Evolutionary conservation across 2,329 filamentous ascomycete species (phyloP).

Genomic region (Huntiella moniliformis): DNA sequence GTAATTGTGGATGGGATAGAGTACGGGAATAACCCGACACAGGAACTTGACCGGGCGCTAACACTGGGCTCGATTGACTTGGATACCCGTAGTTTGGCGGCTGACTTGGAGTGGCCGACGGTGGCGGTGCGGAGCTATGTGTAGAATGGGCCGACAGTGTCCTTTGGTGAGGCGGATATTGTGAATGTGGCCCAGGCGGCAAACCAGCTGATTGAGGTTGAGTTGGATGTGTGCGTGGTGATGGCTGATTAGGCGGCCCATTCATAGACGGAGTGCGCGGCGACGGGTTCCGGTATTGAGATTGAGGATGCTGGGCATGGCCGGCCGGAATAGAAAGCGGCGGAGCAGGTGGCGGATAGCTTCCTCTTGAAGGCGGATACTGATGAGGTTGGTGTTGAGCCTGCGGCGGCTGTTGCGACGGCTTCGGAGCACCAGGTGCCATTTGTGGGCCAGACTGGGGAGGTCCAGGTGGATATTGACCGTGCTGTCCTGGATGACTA

Average conservation of each 20-base stretch:
- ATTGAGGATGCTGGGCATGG: slow-evolving; percentile 14
- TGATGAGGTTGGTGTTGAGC: slow-evolving; percentile 24
- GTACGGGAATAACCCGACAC: slow-evolving; percentile 21
- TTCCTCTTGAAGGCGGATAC: slow-evolving; percentile 26
- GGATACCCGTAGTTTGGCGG: slow-evolving; percentile 21
- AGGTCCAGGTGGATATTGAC: slow-evolving; percentile 10
- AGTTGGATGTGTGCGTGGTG: background rate
- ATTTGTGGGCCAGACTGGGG: slow-evolving; percentile 14
- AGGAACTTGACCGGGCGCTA: slow-evolving; percentile 22
- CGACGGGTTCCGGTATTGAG: slow-evolving; percentile 6
- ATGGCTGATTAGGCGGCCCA: slow-evolving; percentile 8
- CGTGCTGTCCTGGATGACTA: background rate
- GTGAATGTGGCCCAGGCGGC: background rate
- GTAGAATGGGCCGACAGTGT: slow-evolving; percentile 38
- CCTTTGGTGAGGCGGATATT: slow-evolving; percentile 24
- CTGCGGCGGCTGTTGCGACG: slow-evolving; percentile 16
- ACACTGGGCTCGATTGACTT: slow-evolving; percentile 35
- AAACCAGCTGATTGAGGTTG: background rate
- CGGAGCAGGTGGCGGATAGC: slow-evolving; percentile 26
- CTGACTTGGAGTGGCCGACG: slow-evolving; percentile 37
- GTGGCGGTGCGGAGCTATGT: slow-evolving; percentile 32
- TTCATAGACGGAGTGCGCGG: slow-evolving; percentile 1
- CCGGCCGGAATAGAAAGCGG: slow-evolving; percentile 26
- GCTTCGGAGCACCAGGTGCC: slow-evolving; percentile 13
- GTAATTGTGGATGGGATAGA: slow-evolving; percentile 27